A percentile compares a stretch with the other conserved stretches of the same genome.
phyloP scores from a whole-genome alignment of 2,329 filamentous ascomycete genomes.

The Trichophyton benhamiae region DNA sequence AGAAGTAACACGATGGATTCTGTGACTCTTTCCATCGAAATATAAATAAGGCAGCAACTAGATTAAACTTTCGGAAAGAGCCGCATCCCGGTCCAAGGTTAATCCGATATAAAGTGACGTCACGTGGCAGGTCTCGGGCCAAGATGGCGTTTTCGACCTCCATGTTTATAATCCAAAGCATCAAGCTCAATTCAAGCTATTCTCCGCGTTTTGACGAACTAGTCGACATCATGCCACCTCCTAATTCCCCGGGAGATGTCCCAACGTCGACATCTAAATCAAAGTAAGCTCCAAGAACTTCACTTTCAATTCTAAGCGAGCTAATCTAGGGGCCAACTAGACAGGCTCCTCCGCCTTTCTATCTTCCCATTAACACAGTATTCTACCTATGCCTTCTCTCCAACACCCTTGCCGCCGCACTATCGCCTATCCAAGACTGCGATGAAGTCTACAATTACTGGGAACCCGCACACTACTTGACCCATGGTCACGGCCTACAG shows the following conservation, averaged over 20 bases:
- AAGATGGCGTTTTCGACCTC: neutral
- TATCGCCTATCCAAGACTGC: slow-evolving; percentile 89
- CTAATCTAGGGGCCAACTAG: slow-evolving; percentile 9
- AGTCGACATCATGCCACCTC: neutral
- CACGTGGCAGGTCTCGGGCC: neutral
- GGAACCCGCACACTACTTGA: slow-evolving; percentile 91
- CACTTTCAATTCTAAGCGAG: neutral
- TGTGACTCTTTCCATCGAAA: neutral
- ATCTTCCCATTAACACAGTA: slow-evolving; percentile 58
- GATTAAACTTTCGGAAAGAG: neutral
- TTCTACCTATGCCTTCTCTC: slow-evolving; percentile 70
- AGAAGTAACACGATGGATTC: neutral
- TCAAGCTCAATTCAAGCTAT: neutral
- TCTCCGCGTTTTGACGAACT: neutral
- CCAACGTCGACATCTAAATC: neutral
- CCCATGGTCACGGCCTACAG: slow-evolving; percentile 83
- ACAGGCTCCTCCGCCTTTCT: slow-evolving; percentile 38
- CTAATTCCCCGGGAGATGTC: neutral
- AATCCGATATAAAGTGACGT: neutral
- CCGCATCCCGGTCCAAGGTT: neutral
- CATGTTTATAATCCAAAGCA: neutral
- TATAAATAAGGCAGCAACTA: neutral
- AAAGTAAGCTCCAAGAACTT: neutral
- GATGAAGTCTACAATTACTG: slow-evolving; percentile 99
- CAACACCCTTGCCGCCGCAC: slow-evolving; percentile 63